phyloP scores from a whole-genome alignment of 805 yeast genomes.

The Kockiozyma suomiensis region DNA sequence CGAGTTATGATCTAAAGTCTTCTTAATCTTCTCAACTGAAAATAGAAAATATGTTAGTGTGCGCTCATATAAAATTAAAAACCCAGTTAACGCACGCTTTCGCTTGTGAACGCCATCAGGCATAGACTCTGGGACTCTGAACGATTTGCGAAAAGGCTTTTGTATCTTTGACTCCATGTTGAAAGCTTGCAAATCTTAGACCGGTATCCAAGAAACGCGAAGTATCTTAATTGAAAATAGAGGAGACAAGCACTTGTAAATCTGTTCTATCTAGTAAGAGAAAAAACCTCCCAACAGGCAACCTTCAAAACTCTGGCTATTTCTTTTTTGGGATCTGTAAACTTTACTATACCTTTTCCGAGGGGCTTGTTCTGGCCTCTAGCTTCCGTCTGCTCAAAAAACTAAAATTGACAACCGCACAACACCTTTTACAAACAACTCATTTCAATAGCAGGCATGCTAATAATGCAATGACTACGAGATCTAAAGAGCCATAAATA shows the following conservation, averaged over 20 bases:
- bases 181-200: too few species aligned
- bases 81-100: slow-evolving; percentile 18
- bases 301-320: too few species aligned
- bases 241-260: too few species aligned
- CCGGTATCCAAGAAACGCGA: too few species aligned
- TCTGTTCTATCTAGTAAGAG: background rate
- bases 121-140: slow-evolving; percentile 25
- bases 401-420: background rate
- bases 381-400: background rate
- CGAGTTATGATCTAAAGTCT: slow-evolving; percentile 24
- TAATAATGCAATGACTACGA: too few species aligned
- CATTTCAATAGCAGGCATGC: too few species aligned
- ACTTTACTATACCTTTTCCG: background rate
- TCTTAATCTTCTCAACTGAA: slow-evolving; percentile 28
- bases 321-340: background rate
- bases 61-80: background rate
- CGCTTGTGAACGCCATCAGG: slow-evolving; percentile 33
- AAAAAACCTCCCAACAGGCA: background rate
- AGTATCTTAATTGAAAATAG: too few species aligned
- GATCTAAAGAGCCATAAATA: too few species aligned
- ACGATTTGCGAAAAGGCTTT: background rate
- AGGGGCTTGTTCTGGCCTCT: background rate
- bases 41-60: background rate
- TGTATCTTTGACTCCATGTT: background rate
- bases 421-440: too few species aligned